A percentile compares a stretch with the other conserved stretches of the same genome.
phyloP scores from a whole-genome alignment of 2,329 filamentous ascomycete genomes.

The Leptographium radiaticola region DNA sequence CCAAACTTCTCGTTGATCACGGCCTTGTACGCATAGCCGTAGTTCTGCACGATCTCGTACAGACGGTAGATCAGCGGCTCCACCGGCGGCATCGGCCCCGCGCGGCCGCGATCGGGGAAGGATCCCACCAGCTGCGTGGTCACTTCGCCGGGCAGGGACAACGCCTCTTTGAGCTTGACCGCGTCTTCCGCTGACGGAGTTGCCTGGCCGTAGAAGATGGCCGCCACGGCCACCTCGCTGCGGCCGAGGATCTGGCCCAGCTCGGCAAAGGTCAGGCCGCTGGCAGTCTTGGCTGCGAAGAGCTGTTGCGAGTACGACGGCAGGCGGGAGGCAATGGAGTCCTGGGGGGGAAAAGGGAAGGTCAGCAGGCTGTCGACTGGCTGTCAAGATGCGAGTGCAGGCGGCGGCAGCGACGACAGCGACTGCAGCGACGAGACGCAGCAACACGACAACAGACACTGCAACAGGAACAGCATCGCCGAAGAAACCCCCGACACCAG shows the following conservation, averaged over 20 bases:
- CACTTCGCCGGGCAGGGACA: slow-evolving; percentile 38
- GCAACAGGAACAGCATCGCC: neutral
- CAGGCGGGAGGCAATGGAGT: slow-evolving; percentile 53
- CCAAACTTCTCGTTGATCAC: slow-evolving; percentile 91
- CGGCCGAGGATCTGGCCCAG: slow-evolving; percentile 64
- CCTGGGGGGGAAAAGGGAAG: slow-evolving; percentile 25
- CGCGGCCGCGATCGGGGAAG: slow-evolving; percentile 69
- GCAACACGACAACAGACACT: slow-evolving; percentile 4
- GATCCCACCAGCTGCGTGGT: slow-evolving; percentile 37
- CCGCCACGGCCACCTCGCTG: slow-evolving; percentile 72
- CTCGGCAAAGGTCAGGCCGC: slow-evolving; percentile 64
- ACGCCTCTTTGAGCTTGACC: slow-evolving; percentile 44
- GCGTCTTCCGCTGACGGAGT: slow-evolving; percentile 37
- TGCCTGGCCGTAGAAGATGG: slow-evolving; percentile 73
- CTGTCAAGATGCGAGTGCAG: neutral
- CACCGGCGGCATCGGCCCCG: slow-evolving; percentile 69
- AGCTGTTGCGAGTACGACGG: slow-evolving; percentile 59
- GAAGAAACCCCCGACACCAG: neutral
- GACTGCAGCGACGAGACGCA: neutral
- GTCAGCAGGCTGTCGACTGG: neutral
- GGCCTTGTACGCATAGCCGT: slow-evolving; percentile 92
- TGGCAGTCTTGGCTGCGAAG: slow-evolving; percentile 66
- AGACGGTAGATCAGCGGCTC: slow-evolving; percentile 83
- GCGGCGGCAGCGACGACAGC: slow-evolving; percentile 6
- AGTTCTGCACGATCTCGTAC: slow-evolving; percentile 94